Base-by-base conservation (phyloP, 306 rosid genomes). In the Oxytropis ochrocephala region DNA sequence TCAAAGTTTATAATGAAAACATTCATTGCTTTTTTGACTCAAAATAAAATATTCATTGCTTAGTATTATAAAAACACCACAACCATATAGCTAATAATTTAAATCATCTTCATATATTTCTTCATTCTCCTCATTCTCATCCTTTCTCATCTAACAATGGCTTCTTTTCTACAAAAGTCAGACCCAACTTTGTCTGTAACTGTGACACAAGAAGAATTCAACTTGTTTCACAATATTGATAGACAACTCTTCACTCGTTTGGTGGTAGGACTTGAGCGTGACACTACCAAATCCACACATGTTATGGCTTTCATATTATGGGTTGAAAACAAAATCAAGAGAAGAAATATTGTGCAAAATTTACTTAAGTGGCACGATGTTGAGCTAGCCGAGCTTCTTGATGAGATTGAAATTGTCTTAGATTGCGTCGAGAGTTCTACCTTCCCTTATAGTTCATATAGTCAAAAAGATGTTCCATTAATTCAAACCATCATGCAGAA, bases 251-350 rank as follows among this genome's bases (percentile, higher is more conserved):
- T 24, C 29, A 29, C 12, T 18, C 83, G 88, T 3, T 11, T 91
- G 57, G 75, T 87, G 8, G 69, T 70, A n/a, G 12, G 6, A 11
- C 78, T 89, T 0, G 41, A 78, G 0, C 91, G 85, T 0, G 89
- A 85, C n/a, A 73, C 85, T 0, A 61, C 79, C 0, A 77, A 78
- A 55, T 79, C 89, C 1, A 66, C 73, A 0, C 81, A 76, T 1
- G 72, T 89, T 12, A 84, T 89, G 89, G 87, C 85, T 2, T 71
- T 91, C 12, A 68, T 90, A 78, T 24, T 91, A 55, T 91, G 96
- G 94, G 67, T 87, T 0, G 97, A 91, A 29, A 72, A 57, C 0
- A 32, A 13, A 0, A 64, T 54, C 4, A 50, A 44, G 3, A 69
- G n/a, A 82, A 19, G 16, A 12, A 64, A 51, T 32, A 11, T 79